These are phyloP conservation scores for Clarireedia homoeocarpa DNA, from an alignment of 2,329 filamentous ascomycete genomes.

Conservation along the genomic window DNA sequence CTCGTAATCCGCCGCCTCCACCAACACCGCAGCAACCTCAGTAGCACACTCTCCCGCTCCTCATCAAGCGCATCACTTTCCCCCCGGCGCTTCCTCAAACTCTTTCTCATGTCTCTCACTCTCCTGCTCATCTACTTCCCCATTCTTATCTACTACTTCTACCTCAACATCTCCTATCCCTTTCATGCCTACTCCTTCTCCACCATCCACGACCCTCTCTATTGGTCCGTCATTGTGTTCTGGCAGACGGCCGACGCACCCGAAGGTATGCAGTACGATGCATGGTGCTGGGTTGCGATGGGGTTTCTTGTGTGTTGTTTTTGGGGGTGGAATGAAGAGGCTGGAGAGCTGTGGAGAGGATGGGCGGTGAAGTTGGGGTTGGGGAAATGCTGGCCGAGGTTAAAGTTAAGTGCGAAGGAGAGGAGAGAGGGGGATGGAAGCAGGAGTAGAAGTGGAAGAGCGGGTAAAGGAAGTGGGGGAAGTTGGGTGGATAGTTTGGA, in stretches of 20 bases:
- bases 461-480: not conserved
- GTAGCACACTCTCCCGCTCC: conserved; percentile 43
- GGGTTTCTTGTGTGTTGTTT: conserved; percentile 52
- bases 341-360: conserved; percentile 41
- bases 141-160: conserved; percentile 42
- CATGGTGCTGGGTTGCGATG: conserved; percentile 47
- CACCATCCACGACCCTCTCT: conserved; percentile 38
- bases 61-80: conserved; percentile 38
- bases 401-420: conserved; percentile 12
- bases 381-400: conserved; percentile 18
- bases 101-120: conserved; percentile 47
- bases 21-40: conserved; percentile 51
- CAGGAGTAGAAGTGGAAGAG: not conserved
- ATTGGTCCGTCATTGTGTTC: conserved; percentile 42
- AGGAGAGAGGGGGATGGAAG: not conserved
- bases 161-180: conserved; percentile 37
- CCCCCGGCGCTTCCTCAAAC: conserved; percentile 53
- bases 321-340: conserved; percentile 57
- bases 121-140: conserved; percentile 45
- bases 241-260: conserved; percentile 34
- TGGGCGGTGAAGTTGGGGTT: conserved; percentile 18
- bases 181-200: conserved; percentile 43
- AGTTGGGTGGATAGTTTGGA: conserved; percentile 16
- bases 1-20: conserved; percentile 53
- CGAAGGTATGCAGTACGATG: conserved; percentile 39